Percentiles rank a stretch among this genome's conserved stretches.
Conservation (phyloP, 106 monocot genomes). For the Dioscorea alata region DNA sequence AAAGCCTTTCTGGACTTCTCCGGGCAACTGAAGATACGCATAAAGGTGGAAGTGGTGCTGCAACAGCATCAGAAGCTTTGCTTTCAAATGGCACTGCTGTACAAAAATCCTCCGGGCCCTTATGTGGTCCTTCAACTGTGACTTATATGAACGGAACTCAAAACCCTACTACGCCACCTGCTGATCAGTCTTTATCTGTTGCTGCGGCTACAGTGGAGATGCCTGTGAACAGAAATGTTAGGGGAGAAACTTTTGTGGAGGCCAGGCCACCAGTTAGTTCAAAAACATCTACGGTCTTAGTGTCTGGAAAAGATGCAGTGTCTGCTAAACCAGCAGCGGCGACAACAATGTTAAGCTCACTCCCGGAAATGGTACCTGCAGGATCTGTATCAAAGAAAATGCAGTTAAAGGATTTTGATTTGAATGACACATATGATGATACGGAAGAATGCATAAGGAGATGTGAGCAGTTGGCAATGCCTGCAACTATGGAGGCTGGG, state of each 20-base stretch:
- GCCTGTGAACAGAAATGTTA: constrained; percentile 7
- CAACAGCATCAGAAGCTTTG: constrained; percentile 31
- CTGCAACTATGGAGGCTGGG: constrained; percentile 15
- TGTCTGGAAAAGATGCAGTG: not conserved
- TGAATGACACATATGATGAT: constrained; percentile 54
- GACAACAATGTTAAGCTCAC: not conserved
- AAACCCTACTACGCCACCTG: not conserved
- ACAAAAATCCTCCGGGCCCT: constrained; percentile 11
- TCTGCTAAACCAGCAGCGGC: not conserved
- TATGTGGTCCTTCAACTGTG: constrained; percentile 7
- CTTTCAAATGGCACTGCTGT: constrained; percentile 15
- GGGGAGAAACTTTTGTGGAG: constrained; percentile 21
- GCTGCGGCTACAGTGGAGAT: constrained; percentile 14
- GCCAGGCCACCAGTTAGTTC: not conserved
- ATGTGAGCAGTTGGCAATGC: constrained; percentile 13
- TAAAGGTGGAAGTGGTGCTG: constrained; percentile 31
- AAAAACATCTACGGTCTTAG: not conserved
- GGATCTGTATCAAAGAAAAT: constrained; percentile 14
- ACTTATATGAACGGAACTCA: constrained; percentile 6
- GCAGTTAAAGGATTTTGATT: constrained; percentile 58
- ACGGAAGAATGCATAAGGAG: constrained; percentile 22
- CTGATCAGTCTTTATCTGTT: constrained; percentile 12
- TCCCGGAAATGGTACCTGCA: constrained; percentile 2
- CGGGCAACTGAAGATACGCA: constrained; percentile 48
- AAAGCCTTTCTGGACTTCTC: constrained; percentile 32